These are phyloP conservation scores for Lathyrus tuberosus DNA, from an alignment of 306 rosid genomes.

Conservation along the genomic window DNA sequence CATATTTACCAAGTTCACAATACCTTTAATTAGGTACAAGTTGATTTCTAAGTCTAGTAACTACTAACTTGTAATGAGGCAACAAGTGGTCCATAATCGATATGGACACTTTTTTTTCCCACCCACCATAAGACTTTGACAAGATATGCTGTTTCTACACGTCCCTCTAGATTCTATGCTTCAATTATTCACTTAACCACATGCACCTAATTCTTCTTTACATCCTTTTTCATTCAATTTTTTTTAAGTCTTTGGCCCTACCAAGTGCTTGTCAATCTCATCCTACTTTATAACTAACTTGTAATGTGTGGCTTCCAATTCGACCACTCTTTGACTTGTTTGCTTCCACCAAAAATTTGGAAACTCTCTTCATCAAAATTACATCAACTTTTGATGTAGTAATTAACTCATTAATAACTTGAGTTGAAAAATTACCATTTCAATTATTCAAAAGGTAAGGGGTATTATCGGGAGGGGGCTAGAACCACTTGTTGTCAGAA, in stretches of 20 bases:
- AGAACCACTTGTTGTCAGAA: too few species aligned
- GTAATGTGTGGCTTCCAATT: conserved; percentile 33
- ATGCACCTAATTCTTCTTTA: conserved; percentile 47
- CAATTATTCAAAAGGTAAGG: background rate
- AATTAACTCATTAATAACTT: conserved; percentile 20
- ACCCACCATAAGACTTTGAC: conserved; percentile 60
- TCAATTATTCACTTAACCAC: conserved; percentile 76
- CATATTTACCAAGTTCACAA: background rate
- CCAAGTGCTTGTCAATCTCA: conserved; percentile 47
- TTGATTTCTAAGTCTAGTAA: conserved; percentile 36
- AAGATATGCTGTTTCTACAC: conserved; percentile 41
- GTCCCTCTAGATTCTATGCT: conserved; percentile 32
- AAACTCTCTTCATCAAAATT: conserved; percentile 23
- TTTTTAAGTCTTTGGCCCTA: conserved; percentile 48
- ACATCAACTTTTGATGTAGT: background rate
- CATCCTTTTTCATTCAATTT: conserved; percentile 38
- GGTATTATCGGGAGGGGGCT: too few species aligned
- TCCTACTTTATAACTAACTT: conserved; percentile 53
- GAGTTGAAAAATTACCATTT: conserved; percentile 1
- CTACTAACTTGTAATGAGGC: conserved; percentile 37
- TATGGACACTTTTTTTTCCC: conserved; percentile 34
- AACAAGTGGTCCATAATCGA: conserved; percentile 38
- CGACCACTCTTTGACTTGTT: conserved; percentile 44
- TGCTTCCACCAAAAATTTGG: conserved; percentile 20
- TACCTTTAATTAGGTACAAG: conserved; percentile 26